These are phyloP conservation scores for Crithidia fasciculata DNA, from an alignment of 208 protist genomes.

Conservation along the genomic window DNA sequence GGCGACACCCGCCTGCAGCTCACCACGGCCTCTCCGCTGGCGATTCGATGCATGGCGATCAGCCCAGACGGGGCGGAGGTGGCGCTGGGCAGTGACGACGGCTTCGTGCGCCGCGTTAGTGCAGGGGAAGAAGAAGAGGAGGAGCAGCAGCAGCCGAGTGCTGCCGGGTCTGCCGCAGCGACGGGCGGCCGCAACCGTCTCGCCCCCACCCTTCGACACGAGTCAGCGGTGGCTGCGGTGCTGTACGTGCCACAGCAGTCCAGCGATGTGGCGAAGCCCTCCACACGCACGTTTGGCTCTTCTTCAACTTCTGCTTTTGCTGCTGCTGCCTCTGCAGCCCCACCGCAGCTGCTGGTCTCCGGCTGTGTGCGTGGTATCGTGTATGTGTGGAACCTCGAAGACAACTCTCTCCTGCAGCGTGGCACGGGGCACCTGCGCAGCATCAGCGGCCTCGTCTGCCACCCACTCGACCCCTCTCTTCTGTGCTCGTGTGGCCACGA, in stretches of 20 bases:
- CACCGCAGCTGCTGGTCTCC: conserved; percentile 66
- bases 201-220: conserved; percentile 34
- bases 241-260: conserved; percentile 52
- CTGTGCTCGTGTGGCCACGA: conserved; percentile 71
- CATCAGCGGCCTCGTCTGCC: conserved; percentile 63
- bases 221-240: conserved; percentile 59
- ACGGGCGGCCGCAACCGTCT: conserved; percentile 9
- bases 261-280: neutral
- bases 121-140: conserved; percentile 32
- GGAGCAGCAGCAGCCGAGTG: neutral
- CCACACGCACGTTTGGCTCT: neutral
- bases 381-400: conserved; percentile 83
- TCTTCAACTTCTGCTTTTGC: neutral
- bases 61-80: conserved; percentile 57
- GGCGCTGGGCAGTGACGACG: conserved; percentile 64
- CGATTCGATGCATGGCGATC: conserved; percentile 55
- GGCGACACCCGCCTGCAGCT: conserved; percentile 47
- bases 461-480: conserved; percentile 48
- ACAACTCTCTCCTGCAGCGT: conserved; percentile 68
- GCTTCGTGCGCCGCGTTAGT: conserved; percentile 49
- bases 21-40: conserved; percentile 40
- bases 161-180: conserved; percentile 36
- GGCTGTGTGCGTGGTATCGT: conserved; percentile 90
- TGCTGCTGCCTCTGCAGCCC: neutral
- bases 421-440: conserved; percentile 55